These are phyloP conservation scores for Amyloporia xantha DNA, from an alignment of 768 basidiomycete genomes.

Conservation along the genomic window DNA sequence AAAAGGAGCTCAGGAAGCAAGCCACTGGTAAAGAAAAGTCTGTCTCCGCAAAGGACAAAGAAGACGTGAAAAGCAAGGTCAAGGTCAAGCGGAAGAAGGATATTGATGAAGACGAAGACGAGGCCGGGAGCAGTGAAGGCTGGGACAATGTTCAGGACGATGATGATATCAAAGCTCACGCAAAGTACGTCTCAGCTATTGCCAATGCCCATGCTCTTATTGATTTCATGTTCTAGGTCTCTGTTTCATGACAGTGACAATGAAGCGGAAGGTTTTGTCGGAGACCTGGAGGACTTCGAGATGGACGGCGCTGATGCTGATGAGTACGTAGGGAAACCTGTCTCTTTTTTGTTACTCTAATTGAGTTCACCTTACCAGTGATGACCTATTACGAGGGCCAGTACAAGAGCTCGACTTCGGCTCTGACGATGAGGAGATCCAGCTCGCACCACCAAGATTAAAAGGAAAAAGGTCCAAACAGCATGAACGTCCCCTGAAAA, in stretches of 20 bases:
- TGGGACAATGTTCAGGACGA: constrained; percentile 60
- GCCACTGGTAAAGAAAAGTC: constrained; percentile 10
- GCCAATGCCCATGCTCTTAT: no score
- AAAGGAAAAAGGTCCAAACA: constrained; percentile 51
- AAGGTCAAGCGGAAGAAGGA: constrained; percentile 17
- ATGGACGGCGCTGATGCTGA: constrained; percentile 36
- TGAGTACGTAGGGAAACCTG: no score
- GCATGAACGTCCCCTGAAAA: constrained; percentile 38
- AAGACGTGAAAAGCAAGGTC: constrained; percentile 5
- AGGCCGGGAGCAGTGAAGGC: constrained; percentile 32
- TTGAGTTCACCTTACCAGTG: constrained; percentile 28
- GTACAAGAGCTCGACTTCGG: constrained; percentile 59
- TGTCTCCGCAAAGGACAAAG: constrained; percentile 8
- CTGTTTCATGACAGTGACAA: constrained; percentile 44
- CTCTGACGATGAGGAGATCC: constrained; percentile 47
- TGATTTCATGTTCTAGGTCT: no score
- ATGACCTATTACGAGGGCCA: constrained; percentile 43
- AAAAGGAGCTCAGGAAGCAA: constrained; percentile 10
- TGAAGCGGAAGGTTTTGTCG: constrained; percentile 31
- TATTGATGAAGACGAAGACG: constrained; percentile 24
- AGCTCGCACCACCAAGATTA: constrained; percentile 21
- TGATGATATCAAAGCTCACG: constrained; percentile 35
- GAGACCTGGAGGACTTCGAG: constrained; percentile 45
- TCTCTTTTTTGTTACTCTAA: constrained; percentile 4
- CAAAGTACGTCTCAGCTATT: constrained; percentile 38